Percentiles rank a stretch among this genome's conserved stretches.
Conservation (phyloP, 192 early-diverging fungal species). For the Powellomyces hirtus region DNA sequence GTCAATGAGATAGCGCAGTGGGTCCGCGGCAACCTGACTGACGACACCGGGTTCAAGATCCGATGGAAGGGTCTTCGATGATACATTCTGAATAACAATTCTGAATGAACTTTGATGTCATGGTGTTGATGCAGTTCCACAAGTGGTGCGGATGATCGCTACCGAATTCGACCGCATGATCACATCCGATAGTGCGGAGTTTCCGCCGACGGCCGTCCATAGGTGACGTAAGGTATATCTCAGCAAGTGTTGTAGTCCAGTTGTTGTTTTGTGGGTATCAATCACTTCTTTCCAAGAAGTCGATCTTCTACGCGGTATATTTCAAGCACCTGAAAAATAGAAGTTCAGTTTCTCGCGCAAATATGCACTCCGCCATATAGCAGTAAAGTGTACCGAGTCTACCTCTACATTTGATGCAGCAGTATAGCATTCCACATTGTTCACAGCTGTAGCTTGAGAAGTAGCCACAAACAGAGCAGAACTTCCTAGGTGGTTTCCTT, state of each 20-base stretch:
- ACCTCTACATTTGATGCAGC: slow-evolving; percentile 23
- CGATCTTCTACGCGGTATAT: slow-evolving; percentile 12
- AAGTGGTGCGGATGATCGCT: no score
- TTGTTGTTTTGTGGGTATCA: no score
- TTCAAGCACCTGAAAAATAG: slow-evolving; percentile 11
- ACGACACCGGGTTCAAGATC: neutral
- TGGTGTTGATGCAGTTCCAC: neutral
- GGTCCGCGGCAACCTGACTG: neutral
- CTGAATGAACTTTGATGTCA: neutral
- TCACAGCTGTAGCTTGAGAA: slow-evolving; percentile 29
- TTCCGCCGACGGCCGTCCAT: no score
- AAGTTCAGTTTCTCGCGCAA: neutral
- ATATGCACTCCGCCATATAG: neutral
- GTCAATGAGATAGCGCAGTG: neutral
- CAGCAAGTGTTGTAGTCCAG: no score
- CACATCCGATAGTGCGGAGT: no score
- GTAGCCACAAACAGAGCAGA: slow-evolving; percentile 35
- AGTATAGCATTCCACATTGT: slow-evolving; percentile 30
- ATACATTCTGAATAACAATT: neutral
- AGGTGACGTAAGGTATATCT: no score
- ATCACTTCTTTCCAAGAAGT: no score
- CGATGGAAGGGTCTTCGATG: neutral
- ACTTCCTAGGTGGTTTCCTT: slow-evolving; percentile 22
- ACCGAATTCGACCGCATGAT: no score
- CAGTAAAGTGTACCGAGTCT: slow-evolving; percentile 29